phyloP scores from a whole-genome alignment of 2,329 filamentous ascomycete species.

The Penicillium polonicum region DNA sequence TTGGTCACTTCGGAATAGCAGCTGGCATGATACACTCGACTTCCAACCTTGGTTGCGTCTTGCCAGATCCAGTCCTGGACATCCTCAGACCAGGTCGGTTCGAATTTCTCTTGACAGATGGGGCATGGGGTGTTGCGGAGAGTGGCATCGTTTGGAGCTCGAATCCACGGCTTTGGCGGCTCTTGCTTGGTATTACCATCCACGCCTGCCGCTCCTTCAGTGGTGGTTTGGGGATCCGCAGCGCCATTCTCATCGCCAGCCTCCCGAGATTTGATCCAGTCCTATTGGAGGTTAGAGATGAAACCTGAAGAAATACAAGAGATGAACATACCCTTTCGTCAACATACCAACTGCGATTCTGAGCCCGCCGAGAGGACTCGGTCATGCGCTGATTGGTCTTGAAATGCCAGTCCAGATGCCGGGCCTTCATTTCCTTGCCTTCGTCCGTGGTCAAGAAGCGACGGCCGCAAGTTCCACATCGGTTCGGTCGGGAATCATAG shows the following conservation, averaged over 20 bases:
- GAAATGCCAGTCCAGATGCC: constrained; percentile 98
- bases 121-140: constrained; percentile 78
- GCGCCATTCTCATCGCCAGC: constrained; percentile 63
- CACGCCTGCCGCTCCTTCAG: constrained; percentile 41
- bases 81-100: constrained; percentile 87
- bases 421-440: constrained; percentile 80
- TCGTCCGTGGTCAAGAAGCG: constrained; percentile 76
- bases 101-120: constrained; percentile 94
- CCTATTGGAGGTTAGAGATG: constrained; percentile 48
- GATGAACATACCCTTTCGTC: constrained; percentile 69
- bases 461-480: constrained; percentile 87
- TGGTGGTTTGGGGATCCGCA: constrained; percentile 41
- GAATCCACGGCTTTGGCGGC: constrained; percentile 69
- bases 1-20: constrained; percentile 82
- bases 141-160: constrained; percentile 75
- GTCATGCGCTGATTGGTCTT: constrained; percentile 84
- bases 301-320: neutral
- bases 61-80: constrained; percentile 97
- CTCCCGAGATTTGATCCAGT: constrained; percentile 87
- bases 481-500: constrained; percentile 78
- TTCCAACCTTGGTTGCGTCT: constrained; percentile 76
- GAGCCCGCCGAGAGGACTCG: constrained; percentile 79
- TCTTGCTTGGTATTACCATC: constrained; percentile 52
- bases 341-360: constrained; percentile 93
- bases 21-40: constrained; percentile 81